phyloP scores from a whole-genome alignment of 1,139 yeast genomes.

The Kazachstania sp. region DNA sequence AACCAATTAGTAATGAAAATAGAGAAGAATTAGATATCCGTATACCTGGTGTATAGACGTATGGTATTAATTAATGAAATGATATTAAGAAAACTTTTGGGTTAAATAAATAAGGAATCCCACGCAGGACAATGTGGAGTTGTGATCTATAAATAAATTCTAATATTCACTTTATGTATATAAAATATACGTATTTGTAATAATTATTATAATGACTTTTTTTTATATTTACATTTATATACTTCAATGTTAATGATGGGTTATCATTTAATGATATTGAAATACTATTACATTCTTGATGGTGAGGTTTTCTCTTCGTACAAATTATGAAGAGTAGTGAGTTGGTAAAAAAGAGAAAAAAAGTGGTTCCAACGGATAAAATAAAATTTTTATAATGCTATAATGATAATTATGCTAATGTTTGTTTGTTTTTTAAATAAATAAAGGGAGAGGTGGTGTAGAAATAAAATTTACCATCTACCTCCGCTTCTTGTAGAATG shows the following conservation, averaged over 20 bases:
- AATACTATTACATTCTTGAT: too few relatives aligned
- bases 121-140: too few relatives aligned
- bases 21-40: slow-evolving; percentile 32
- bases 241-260: neutral
- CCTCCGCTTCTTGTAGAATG: slow-evolving; percentile 29
- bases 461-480: slow-evolving; percentile 16
- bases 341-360: too few relatives aligned
- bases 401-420: neutral
- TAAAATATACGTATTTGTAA: slow-evolving; percentile 1
- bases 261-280: too few relatives aligned
- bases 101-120: too few relatives aligned
- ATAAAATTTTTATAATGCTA: neutral
- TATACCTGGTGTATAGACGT: slow-evolving; percentile 25
- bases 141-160: neutral
- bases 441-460: neutral
- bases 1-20: slow-evolving; percentile 31
- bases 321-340: too few relatives aligned
- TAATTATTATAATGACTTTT: slow-evolving; percentile 2
- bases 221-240: neutral
- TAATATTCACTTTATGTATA: neutral
- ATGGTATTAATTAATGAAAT: neutral
- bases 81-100: too few relatives aligned
- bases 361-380: too few relatives aligned
- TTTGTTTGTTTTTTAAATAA: neutral
- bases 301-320: neutral